These are phyloP conservation scores for Xylariales sp. DNA, from an alignment of 2,329 filamentous ascomycete genomes.

Conservation along the genomic window DNA sequence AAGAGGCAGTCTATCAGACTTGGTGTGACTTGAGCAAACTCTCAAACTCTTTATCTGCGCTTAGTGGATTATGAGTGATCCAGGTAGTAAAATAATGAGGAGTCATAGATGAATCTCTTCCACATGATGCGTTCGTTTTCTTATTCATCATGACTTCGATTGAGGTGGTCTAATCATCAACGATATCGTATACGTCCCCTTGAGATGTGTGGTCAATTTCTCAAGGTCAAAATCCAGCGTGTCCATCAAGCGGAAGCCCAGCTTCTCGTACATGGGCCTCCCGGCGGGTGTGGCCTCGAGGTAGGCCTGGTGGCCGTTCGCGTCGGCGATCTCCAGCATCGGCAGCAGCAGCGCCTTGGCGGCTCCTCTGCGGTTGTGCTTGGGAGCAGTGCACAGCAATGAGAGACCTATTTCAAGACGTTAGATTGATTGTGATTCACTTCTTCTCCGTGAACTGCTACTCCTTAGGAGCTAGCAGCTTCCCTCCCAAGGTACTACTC, in stretches of 20 bases:
- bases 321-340: conserved; percentile 30
- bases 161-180: conserved; percentile 25
- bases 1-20: too few relatives aligned
- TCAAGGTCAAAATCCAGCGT: conserved; percentile 19
- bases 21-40: too few relatives aligned
- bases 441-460: too few relatives aligned
- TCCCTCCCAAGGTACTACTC: conserved; percentile 5
- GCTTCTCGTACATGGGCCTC: conserved; percentile 29
- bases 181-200: conserved; percentile 13
- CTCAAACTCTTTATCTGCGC: too few relatives aligned
- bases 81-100: too few relatives aligned
- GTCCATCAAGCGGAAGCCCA: conserved; percentile 31
- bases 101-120: too few relatives aligned
- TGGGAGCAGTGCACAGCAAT: conserved; percentile 28
- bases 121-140: too few relatives aligned
- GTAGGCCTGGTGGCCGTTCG: conserved; percentile 24
- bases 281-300: conserved; percentile 33
- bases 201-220: conserved; percentile 11
- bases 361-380: conserved; percentile 29
- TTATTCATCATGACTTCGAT: too few relatives aligned
- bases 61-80: too few relatives aligned
- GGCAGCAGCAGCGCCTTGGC: conserved; percentile 27
- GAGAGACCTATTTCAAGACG: conserved; percentile 28
- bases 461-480: too few relatives aligned
- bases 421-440: too few relatives aligned